Conservation (phyloP, 2,329 filamentous ascomycete species). For the Xylariales sp. region DNA sequence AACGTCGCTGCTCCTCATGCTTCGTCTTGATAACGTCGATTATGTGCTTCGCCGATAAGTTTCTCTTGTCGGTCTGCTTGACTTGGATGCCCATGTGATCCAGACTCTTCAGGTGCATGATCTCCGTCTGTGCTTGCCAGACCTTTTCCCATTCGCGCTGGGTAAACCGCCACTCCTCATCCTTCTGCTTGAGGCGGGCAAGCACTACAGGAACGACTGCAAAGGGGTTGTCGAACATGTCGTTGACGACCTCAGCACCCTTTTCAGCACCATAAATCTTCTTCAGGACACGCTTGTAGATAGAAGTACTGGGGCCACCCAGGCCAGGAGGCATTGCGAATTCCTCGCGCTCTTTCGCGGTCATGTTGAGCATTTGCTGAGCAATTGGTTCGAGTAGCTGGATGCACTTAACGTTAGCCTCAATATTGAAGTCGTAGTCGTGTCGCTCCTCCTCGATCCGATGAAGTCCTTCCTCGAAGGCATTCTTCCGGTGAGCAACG, state of each 20-base stretch:
- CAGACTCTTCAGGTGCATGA: constrained; percentile 91
- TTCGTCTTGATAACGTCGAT: constrained; percentile 88
- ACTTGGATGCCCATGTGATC: constrained; percentile 94
- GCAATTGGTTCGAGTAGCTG: constrained; percentile 93
- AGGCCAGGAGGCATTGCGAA: constrained; percentile 81
- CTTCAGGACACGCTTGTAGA: constrained; percentile 95
- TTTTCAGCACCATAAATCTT: constrained; percentile 89
- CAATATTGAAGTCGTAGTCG: constrained; percentile 98
- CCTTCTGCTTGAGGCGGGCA: constrained; percentile 86
- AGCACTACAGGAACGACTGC: constrained; percentile 85
- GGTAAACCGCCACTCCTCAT: constrained; percentile 95
- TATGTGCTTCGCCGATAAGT: constrained; percentile 84
- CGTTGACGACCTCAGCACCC: constrained; percentile 78
- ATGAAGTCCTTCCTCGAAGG: constrained; percentile 89
- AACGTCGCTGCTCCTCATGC: constrained; percentile 81
- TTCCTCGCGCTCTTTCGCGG: constrained; percentile 61
- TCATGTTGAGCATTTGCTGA: constrained; percentile 81
- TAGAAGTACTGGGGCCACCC: constrained; percentile 89
- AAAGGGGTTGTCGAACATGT: constrained; percentile 80
- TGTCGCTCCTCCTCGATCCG: constrained; percentile 97
- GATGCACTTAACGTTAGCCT: constrained; percentile 90
- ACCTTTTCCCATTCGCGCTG: constrained; percentile 99
- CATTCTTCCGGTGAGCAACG: constrained; percentile 94
- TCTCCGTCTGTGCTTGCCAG: constrained; percentile 92
- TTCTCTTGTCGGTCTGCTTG: constrained; percentile 85